A percentile compares a stretch with the other conserved stretches of the same genome.
Conservation (phyloP, 805 yeast species). For the Ascoidea asiatica region DNA sequence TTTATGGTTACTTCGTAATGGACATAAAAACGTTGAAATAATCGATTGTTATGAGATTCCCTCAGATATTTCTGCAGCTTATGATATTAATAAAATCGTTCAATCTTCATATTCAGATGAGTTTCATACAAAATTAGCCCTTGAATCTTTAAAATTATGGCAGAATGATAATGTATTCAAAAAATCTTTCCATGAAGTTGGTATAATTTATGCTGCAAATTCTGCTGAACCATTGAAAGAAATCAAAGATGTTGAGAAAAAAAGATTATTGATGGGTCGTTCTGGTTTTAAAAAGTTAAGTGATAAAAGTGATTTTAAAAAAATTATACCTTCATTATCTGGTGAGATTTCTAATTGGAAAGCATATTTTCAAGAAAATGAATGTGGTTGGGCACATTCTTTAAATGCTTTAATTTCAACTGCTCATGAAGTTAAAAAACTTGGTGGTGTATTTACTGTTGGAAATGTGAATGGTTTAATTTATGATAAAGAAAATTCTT, state of each 20-base stretch:
- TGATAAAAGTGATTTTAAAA: conserved; percentile 4
- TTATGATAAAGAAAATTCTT: conserved; percentile 7
- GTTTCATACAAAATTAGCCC: conserved; percentile 15
- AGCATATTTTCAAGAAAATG: conserved; percentile 18
- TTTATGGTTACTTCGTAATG: conserved; percentile 20
- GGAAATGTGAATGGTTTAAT: conserved; percentile 15
- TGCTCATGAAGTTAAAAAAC: conserved; percentile 15
- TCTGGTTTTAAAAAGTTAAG: not conserved
- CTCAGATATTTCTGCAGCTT: conserved; percentile 25
- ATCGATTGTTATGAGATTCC: conserved; percentile 22
- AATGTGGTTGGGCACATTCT: conserved; percentile 26
- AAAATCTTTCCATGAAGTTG: conserved; percentile 20
- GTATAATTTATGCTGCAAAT: conserved; percentile 15
- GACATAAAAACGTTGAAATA: conserved; percentile 17
- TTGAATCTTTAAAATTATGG: conserved; percentile 23
- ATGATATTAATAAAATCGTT: conserved; percentile 28
- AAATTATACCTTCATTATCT: conserved; percentile 4
- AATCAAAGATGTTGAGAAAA: conserved; percentile 6
- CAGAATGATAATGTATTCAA: conserved; percentile 18
- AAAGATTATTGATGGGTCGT: too few species aligned
- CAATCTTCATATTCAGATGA: conserved; percentile 14
- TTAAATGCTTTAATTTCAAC: conserved; percentile 17
- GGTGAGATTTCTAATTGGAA: conserved; percentile 16
- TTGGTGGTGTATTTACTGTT: conserved; percentile 21
- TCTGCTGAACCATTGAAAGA: conserved; percentile 14